Percentiles rank a stretch among this genome's conserved stretches.
phyloP scores from a whole-genome alignment of 78 protist species.

The Cavenderia fasciculata region DNA sequence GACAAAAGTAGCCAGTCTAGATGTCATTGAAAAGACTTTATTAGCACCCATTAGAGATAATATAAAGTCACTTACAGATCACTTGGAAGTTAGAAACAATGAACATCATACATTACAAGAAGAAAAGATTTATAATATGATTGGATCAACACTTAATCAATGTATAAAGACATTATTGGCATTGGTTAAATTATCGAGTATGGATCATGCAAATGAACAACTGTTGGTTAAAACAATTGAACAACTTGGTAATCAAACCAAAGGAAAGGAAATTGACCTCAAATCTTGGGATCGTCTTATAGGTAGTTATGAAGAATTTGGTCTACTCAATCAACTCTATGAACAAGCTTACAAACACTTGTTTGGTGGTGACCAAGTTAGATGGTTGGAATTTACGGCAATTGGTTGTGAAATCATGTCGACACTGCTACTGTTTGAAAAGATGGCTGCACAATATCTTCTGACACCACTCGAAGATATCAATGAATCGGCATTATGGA shows the following conservation, averaged over 20 bases:
- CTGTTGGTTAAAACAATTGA: background rate
- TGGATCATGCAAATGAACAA: background rate
- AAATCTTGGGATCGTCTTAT: conserved; percentile 35
- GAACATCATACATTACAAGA: background rate
- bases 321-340: conserved; percentile 25
- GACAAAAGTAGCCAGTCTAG: too few relatives aligned
- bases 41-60: conserved; percentile 4
- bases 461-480: background rate
- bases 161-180: background rate
- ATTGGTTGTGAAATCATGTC: background rate
- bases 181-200: background rate
- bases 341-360: background rate
- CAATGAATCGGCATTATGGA: conserved; percentile 1
- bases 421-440: conserved; percentile 16
- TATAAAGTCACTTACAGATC: background rate
- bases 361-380: background rate
- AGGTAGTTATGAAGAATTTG: conserved; percentile 53
- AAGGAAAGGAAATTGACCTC: background rate
- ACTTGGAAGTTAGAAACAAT: background rate
- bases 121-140: background rate
- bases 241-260: background rate
- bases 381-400: background rate
- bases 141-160: conserved; percentile 12
- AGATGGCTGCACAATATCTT: conserved; percentile 12
- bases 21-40: background rate